phyloP scores from a whole-genome alignment of 2,329 filamentous ascomycete species.

The Aspergillus floridensis region DNA sequence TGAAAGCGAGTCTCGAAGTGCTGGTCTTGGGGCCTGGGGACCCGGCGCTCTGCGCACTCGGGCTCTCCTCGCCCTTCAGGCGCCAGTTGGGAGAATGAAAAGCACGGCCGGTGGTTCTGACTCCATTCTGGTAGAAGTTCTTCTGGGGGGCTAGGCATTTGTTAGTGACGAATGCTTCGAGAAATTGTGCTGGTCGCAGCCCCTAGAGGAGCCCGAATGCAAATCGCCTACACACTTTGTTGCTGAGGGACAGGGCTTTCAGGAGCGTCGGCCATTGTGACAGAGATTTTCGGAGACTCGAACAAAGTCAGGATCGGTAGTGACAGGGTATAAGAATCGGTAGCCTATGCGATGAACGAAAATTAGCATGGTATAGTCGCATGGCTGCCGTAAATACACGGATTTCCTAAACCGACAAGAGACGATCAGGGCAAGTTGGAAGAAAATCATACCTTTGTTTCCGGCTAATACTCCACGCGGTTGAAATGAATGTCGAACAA shows the following conservation, averaged over 20 bases:
- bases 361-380: background rate
- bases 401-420: constrained; percentile 14
- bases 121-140: constrained; percentile 31
- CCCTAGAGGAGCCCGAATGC: constrained; percentile 16
- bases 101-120: constrained; percentile 37
- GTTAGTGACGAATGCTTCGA: constrained; percentile 16
- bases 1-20: constrained; percentile 33
- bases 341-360: background rate
- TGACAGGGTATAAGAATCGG: background rate
- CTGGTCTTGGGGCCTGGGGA: constrained; percentile 28
- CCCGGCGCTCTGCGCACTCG: constrained; percentile 27
- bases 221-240: constrained; percentile 31
- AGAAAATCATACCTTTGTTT: background rate
- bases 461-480: background rate
- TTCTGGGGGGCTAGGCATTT: constrained; percentile 30
- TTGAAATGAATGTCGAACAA: background rate
- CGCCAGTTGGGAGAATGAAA: constrained; percentile 45
- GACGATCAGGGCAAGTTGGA: background rate
- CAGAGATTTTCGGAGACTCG: background rate
- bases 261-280: constrained; percentile 31
- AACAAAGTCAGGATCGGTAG: background rate
- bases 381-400: constrained; percentile 2
- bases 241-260: constrained; percentile 30
- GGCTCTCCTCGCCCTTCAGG: constrained; percentile 37
- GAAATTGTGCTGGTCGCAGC: constrained; percentile 11